phyloP scores from a whole-genome alignment of 2,329 filamentous ascomycete species.

The Aspergillus felis region DNA sequence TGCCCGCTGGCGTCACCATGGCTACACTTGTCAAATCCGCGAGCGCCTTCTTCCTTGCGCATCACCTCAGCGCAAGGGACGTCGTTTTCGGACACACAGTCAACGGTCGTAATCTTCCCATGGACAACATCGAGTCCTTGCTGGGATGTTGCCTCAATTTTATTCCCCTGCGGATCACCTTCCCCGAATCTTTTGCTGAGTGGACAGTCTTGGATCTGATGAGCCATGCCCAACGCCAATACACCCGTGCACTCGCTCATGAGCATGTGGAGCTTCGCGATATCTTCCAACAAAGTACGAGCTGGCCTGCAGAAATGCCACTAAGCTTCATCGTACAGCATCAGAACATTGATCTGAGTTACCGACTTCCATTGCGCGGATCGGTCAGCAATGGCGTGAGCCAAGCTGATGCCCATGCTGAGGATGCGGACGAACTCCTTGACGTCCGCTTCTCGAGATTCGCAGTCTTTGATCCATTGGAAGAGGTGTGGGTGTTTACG shows the following conservation, averaged over 20 bases:
- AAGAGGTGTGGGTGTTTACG: not conserved
- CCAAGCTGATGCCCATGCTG: not conserved
- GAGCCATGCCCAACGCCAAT: not conserved
- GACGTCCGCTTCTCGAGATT: not conserved
- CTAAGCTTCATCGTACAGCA: not conserved
- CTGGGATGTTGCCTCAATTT: not conserved
- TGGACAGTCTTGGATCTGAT: not conserved
- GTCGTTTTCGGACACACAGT: not conserved
- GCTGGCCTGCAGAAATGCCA: not conserved
- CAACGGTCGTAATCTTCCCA: not conserved
- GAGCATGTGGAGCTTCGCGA: not conserved
- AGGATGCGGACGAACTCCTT: not conserved
- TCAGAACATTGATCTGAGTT: not conserved
- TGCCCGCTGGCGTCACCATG: not conserved
- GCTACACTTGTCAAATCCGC: not conserved
- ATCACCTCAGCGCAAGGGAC: not conserved
- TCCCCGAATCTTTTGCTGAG: not conserved
- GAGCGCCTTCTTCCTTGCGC: not conserved
- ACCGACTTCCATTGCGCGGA: not conserved
- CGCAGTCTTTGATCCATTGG: not conserved
- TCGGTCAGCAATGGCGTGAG: not conserved
- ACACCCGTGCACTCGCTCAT: not conserved
- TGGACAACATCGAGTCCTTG: not conserved
- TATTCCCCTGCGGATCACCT: not conserved
- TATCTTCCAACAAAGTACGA: not conserved